Conservation (phyloP, 225 moss, liverwort and hornwort genomes). For the Bryoerythrophyllum caledonicum region DNA sequence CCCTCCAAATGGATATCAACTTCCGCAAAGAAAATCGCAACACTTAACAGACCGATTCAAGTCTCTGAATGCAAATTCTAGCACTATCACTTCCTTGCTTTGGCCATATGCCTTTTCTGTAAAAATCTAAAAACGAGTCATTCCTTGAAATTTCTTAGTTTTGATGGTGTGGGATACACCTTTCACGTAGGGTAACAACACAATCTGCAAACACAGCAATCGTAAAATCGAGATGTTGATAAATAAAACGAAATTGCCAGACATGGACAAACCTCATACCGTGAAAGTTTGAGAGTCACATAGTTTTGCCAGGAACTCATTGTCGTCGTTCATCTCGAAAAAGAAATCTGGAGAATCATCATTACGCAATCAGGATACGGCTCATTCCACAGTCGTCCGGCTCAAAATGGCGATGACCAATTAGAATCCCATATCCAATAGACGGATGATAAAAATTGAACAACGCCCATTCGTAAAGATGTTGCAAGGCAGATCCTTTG, state of each 20-base stretch:
- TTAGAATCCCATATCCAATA: neutral
- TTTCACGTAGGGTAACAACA: neutral
- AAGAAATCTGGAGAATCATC: constrained; percentile 66
- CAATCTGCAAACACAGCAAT: neutral
- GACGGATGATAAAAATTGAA: constrained; percentile 3
- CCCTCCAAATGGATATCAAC: neutral
- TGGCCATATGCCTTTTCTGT: neutral
- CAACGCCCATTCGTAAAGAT: neutral
- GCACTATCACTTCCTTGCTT: neutral
- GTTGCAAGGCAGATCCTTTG: constrained; percentile 12
- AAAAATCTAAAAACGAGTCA: constrained; percentile 14
- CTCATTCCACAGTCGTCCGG: neutral
- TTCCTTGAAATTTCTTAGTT: neutral
- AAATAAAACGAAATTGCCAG: neutral
- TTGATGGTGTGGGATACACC: neutral
- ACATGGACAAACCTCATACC: constrained; percentile 42
- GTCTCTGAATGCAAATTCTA: neutral
- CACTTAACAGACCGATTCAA: neutral
- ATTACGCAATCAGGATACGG: neutral
- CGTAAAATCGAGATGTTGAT: neutral
- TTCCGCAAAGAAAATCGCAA: neutral
- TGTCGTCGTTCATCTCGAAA: constrained; percentile 96
- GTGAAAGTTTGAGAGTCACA: constrained; percentile 76
- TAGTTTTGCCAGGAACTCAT: constrained; percentile 80
- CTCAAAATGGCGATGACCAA: constrained; percentile 1